Conservation (phyloP, 1,284 basidiomycete genomes). For the Irpex rosettiformis region DNA sequence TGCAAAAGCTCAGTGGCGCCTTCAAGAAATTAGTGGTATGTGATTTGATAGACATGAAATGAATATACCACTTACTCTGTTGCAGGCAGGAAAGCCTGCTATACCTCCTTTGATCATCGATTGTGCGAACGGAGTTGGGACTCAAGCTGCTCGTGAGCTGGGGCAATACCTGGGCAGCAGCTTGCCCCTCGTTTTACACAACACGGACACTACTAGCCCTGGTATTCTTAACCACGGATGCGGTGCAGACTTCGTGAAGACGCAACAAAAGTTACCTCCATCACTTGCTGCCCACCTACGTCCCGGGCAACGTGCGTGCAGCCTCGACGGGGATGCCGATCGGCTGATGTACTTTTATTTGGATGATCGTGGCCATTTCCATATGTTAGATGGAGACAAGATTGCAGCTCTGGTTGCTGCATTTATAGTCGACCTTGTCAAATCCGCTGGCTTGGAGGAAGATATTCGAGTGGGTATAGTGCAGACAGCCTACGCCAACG, state of each 20-base stretch:
- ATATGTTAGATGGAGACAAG: conserved; percentile 97
- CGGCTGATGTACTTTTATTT: conserved; percentile 95
- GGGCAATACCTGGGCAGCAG: conserved; percentile 50
- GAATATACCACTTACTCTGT: conserved; percentile 9
- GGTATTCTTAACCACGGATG: conserved; percentile 86
- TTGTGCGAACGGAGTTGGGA: conserved; percentile 97
- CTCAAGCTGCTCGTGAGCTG: conserved; percentile 64
- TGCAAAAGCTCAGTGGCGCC: conserved; percentile 79
- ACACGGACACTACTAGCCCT: conserved; percentile 61
- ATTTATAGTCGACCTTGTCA: conserved; percentile 91
- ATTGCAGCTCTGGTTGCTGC: conserved; percentile 93
- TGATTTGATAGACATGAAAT: conserved; percentile 17
- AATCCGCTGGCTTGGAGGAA: conserved; percentile 72
- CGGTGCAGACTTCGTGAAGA: conserved; percentile 98
- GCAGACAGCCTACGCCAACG: conserved; percentile 99
- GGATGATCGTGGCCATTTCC: conserved; percentile 76
- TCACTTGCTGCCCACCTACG: conserved; percentile 58
- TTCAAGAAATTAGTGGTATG: conserved; percentile 87
- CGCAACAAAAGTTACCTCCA: conserved; percentile 80
- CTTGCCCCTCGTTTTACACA: conserved; percentile 60
- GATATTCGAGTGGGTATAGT: conserved; percentile 87
- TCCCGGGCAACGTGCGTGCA: conserved; percentile 81
- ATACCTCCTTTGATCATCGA: conserved; percentile 77
- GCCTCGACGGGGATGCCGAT: conserved; percentile 97
- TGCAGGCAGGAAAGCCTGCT: conserved; percentile 57